Evolutionary conservation across 768 basidiomycete species (phyloP).

Genomic region (Russula emetica): DNA sequence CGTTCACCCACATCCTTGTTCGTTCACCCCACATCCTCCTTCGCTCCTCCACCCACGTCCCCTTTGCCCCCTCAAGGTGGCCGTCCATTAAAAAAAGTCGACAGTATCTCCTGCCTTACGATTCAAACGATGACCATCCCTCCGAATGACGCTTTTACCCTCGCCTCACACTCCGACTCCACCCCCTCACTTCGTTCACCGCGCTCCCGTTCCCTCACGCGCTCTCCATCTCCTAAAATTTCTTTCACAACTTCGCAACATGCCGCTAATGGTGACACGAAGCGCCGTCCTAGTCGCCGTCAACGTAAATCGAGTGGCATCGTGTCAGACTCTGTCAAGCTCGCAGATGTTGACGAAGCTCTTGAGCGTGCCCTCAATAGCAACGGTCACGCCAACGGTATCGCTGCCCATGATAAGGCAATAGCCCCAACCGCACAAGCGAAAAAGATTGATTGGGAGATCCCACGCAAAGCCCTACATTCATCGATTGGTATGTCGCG

Average conservation of each 20-base stretch:
- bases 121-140: conserved; percentile 22
- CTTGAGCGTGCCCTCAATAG: conserved; percentile 21
- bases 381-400: conserved; percentile 15
- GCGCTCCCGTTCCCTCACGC: conserved; percentile 28
- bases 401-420: not conserved
- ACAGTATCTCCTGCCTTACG: not conserved
- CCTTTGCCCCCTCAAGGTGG: not conserved
- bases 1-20: too few relatives aligned
- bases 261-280: conserved; percentile 13
- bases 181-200: conserved; percentile 26
- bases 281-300: conserved; percentile 25
- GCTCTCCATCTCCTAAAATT: conserved; percentile 29
- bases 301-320: conserved; percentile 25
- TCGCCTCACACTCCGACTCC: conserved; percentile 24
- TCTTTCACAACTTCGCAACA: conserved; percentile 24
- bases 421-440: not conserved
- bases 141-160: conserved; percentile 28
- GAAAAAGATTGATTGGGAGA: conserved; percentile 69
- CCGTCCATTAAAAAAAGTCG: not conserved
- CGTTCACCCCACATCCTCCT: conserved; percentile 1
- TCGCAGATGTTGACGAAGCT: conserved; percentile 26
- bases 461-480: conserved; percentile 83
- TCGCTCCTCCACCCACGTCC: not conserved
- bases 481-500: conserved; percentile 74
- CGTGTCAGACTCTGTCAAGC: conserved; percentile 21